A percentile compares a stretch with the other conserved stretches of the same genome.
These are phyloP conservation scores for Avena eriantha DNA, from an alignment of 176 grass and related monocot species.

Conservation along the genomic window DNA sequence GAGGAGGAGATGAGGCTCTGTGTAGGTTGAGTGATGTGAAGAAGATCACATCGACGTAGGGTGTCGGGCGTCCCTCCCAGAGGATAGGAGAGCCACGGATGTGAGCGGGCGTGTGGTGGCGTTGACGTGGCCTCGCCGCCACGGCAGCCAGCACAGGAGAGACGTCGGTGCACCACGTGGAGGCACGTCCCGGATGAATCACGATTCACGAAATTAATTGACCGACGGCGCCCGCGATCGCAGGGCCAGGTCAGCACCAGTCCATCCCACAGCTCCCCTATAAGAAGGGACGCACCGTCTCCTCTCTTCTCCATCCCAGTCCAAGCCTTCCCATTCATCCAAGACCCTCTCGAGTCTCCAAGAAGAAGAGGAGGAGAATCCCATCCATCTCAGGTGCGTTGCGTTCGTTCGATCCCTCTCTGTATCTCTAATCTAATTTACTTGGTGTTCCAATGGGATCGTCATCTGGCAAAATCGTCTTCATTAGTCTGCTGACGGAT, in stretches of 20 bases:
- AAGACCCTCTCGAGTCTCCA: too few relatives aligned
- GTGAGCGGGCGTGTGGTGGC: background rate
- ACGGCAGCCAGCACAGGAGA: background rate
- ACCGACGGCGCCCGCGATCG: background rate
- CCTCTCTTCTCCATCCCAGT: background rate
- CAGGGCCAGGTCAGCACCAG: background rate
- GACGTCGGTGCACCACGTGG: background rate
- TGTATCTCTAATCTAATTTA: background rate
- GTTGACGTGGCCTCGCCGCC: background rate
- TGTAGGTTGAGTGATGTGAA: background rate
- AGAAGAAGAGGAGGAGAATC: too few relatives aligned
- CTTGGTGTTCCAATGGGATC: background rate
- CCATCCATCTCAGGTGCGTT: background rate
- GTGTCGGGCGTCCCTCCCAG: background rate
- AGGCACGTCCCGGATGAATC: background rate
- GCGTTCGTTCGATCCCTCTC: background rate
- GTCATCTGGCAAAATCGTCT: background rate
- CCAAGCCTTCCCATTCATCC: background rate
- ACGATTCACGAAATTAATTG: background rate
- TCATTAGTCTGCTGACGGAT: background rate
- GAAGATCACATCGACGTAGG: background rate
- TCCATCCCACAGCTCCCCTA: background rate
- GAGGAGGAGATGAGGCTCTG: too few relatives aligned
- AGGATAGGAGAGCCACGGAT: background rate
- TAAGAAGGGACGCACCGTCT: background rate